phyloP scores from a whole-genome alignment of 768 basidiomycete species.

The Naganishia antarctica region DNA sequence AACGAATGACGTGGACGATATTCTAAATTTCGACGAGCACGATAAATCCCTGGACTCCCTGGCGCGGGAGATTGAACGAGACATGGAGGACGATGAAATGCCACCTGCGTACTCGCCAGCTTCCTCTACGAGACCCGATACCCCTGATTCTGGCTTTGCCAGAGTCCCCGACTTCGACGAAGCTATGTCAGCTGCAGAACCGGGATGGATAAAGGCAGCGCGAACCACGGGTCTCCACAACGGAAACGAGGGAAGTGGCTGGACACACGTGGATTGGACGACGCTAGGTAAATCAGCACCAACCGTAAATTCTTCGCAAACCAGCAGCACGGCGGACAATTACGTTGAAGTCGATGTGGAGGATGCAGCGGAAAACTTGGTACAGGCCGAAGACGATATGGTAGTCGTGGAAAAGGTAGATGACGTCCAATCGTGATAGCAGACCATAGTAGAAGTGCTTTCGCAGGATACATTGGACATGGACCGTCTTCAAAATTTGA shows the following conservation, averaged over 20 bases:
- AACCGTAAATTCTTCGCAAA: background rate
- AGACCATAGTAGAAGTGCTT: background rate
- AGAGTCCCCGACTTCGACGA: background rate
- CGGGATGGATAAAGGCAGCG: background rate
- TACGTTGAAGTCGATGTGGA: conserved; percentile 3
- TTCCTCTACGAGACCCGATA: conserved; percentile 1
- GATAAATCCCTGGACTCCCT: background rate
- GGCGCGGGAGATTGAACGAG: conserved; percentile 3
- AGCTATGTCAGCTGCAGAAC: background rate
- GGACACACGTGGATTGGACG: conserved; percentile 12
- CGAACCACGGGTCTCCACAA: background rate
- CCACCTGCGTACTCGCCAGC: background rate
- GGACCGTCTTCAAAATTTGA: too few species aligned
- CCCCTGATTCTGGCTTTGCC: conserved; percentile 8
- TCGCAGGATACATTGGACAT: too few species aligned
- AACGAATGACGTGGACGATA: conserved; percentile 12
- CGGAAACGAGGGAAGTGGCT: conserved; percentile 7
- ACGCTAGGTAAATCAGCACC: conserved; percentile 7
- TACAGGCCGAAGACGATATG: conserved; percentile 10
- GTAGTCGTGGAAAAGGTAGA: background rate
- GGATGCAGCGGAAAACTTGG: background rate
- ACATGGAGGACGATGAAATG: conserved; percentile 2
- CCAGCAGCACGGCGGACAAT: conserved; percentile 16
- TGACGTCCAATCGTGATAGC: background rate
- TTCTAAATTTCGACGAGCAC: background rate